phyloP scores from a whole-genome alignment of 257 asterid species.

The Linaria vulgaris region DNA sequence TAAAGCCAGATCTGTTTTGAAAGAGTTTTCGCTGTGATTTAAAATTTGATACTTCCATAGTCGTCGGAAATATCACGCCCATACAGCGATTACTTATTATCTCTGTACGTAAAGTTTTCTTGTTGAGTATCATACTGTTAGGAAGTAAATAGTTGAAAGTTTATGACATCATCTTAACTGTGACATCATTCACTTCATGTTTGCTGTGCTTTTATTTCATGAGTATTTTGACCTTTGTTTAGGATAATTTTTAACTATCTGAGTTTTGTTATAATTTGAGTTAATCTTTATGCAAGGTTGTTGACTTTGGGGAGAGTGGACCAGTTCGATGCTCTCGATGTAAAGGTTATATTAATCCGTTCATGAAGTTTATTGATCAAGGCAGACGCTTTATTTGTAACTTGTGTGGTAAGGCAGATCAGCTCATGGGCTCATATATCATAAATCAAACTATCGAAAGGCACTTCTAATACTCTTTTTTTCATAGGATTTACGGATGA shows the following conservation, averaged over 20 bases:
- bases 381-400: conserved; percentile 95
- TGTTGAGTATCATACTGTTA: too few species aligned
- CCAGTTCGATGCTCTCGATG: conserved; percentile 99
- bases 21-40: too few species aligned
- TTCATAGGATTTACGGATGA: conserved; percentile 91
- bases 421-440: conserved; percentile 11
- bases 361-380: conserved; percentile 92
- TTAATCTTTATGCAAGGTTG: conserved; percentile 52
- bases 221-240: conserved; percentile 14
- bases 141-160: too few species aligned
- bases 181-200: conserved; percentile 7
- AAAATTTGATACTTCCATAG: too few species aligned
- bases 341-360: conserved; percentile 97
- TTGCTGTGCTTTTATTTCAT: conserved; percentile 19
- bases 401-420: conserved; percentile 75
- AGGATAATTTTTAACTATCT: conserved; percentile 13
- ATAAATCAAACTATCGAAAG: background rate
- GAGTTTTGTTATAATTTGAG: conserved; percentile 6
- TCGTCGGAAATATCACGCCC: too few species aligned
- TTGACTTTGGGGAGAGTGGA: conserved; percentile 97
- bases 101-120: too few species aligned
- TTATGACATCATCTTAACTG: conserved; percentile 15
- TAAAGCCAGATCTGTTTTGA: too few species aligned
- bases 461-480: conserved; percentile 10
- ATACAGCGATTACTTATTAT: too few species aligned